A percentile compares a stretch with the other conserved stretches of the same genome.
phyloP scores from a whole-genome alignment of 2,329 filamentous ascomycete genomes.

The Cercospora sp. region DNA sequence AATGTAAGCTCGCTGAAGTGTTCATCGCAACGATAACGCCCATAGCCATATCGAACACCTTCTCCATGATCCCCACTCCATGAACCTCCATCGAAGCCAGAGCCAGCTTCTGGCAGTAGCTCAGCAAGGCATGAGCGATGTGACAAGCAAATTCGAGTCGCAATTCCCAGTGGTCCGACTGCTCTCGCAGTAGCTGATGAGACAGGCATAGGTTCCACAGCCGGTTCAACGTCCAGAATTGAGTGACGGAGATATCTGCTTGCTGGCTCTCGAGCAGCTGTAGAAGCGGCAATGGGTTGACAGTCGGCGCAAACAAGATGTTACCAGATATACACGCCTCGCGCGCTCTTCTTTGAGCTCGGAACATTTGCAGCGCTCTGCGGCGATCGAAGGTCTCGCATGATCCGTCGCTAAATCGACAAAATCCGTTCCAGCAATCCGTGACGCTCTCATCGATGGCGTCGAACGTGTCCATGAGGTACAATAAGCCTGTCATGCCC shows the following conservation, averaged over 20 bases:
- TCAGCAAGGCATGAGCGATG: constrained; percentile 41
- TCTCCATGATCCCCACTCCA: constrained; percentile 45
- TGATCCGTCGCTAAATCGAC: constrained; percentile 35
- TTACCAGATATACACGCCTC: constrained; percentile 41
- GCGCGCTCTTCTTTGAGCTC: constrained; percentile 33
- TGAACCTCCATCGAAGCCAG: constrained; percentile 46
- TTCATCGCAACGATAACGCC: constrained; percentile 31
- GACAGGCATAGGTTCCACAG: constrained; percentile 47
- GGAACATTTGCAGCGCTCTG: constrained; percentile 37
- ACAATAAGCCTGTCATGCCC: constrained; percentile 47
- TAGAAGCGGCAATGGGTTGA: constrained; percentile 29
- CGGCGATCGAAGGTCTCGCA: constrained; percentile 42
- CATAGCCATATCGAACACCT: constrained; percentile 43
- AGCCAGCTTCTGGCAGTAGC: constrained; percentile 39
- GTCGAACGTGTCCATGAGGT: constrained; percentile 49
- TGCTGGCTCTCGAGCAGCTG: constrained; percentile 43
- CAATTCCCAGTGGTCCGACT: constrained; percentile 43
- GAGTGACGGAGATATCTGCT: constrained; percentile 47
- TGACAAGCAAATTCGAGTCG: constrained; percentile 42
- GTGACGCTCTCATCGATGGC: constrained; percentile 48
- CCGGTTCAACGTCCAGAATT: constrained; percentile 48
- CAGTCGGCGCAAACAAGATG: constrained; percentile 43
- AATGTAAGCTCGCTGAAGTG: constrained; percentile 21
- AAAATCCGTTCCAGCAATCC: constrained; percentile 48
- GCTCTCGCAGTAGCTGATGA: constrained; percentile 42